Base-by-base conservation (phyloP, 2,329 filamentous ascomycete genomes). In the Fusarium continuum region DNA sequence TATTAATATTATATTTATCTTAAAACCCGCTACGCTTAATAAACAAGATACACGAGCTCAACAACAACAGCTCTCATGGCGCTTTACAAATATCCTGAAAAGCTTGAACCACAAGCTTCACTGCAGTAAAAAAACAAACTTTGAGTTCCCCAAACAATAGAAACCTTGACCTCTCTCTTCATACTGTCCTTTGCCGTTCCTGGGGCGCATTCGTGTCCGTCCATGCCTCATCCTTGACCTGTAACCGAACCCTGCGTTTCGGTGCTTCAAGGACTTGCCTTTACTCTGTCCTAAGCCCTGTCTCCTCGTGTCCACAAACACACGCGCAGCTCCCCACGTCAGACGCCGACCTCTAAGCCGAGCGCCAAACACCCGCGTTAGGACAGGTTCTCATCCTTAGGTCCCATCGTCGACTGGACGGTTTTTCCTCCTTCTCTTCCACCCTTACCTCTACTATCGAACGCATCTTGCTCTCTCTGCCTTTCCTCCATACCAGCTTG, bases 401-500 rank as follows among this genome's bases (percentile, higher is more conserved):
- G 54, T 54, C 55, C 43, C 39, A 34, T 58, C 20, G 26, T 44
- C 59, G 55, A 43, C 36, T 45, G 31, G 29, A 55, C 34, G 28
- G 50, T 61, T 61, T 51, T 55, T 40, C 22, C 32, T 32, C 26
- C 49, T 48, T 44, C 44, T 45, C 44, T 50, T 46, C 39, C 48
- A 49, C 34, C 39, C 43, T 46, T 51, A 49, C 36, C 32, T 38
- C 26, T 22, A 46, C 44, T 44, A 48, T 49, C 39, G 28, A 59
- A 66, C 55, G 26, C 40, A 53, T 60, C 51, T 46, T 49, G 61
- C 46, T 22, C 51, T 62, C 61, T 57, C 39, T 29, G 29, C 45
- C 52, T 55, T 44, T 68, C 39, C 59, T 68, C 68, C 55, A 47
- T 45, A 55, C 48, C 67, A 69, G 69, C 61, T 40, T 70, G 69